These are phyloP conservation scores for Microdochium bolleyi DNA, from an alignment of 2,329 filamentous ascomycete genomes.

Conservation along the genomic window DNA sequence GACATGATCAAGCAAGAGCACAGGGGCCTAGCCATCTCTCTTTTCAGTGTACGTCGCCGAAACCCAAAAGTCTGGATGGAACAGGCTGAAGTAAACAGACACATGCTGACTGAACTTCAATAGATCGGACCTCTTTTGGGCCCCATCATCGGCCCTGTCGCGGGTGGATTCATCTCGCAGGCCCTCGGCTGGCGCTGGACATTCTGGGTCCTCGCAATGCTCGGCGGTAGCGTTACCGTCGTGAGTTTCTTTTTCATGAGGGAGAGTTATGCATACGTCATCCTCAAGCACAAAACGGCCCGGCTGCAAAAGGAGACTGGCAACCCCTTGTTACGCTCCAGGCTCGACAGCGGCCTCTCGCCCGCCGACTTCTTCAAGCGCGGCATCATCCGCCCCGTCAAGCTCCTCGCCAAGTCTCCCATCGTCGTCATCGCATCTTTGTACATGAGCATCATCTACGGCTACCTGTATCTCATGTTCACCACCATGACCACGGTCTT, in stretches of 20 bases:
- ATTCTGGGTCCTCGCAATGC: slow-evolving; percentile 26
- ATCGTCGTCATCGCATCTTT: slow-evolving; percentile 24
- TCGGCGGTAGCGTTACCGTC: slow-evolving; percentile 17
- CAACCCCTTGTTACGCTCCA: slow-evolving; percentile 37
- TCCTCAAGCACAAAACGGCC: slow-evolving; percentile 24
- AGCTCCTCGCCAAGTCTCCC: slow-evolving; percentile 25
- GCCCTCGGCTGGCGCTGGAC: slow-evolving; percentile 27
- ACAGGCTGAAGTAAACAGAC: not conserved
- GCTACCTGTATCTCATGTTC: slow-evolving; percentile 30
- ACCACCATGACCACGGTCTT: slow-evolving; percentile 32
- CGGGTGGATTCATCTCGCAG: slow-evolving; percentile 22
- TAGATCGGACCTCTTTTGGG: slow-evolving; percentile 28
- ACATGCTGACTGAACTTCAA: slow-evolving; percentile 18
- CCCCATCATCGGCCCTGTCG: slow-evolving; percentile 23
- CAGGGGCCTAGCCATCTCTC: slow-evolving; percentile 49
- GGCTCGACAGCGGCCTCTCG: slow-evolving; percentile 28
- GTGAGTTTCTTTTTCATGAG: slow-evolving; percentile 21
- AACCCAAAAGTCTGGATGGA: slow-evolving; percentile 3
- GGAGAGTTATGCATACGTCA: slow-evolving; percentile 28
- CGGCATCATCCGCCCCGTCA: slow-evolving; percentile 25
- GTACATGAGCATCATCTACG: slow-evolving; percentile 17
- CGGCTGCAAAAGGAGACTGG: slow-evolving; percentile 34
- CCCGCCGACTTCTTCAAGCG: slow-evolving; percentile 21
- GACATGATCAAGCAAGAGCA: slow-evolving; percentile 54
- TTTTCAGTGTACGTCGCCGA: slow-evolving; percentile 30